Percentiles rank a stretch among this genome's conserved stretches.
These are phyloP conservation scores for Brassica cretica DNA, from an alignment of 345 rosid species.

Conservation along the genomic window DNA sequence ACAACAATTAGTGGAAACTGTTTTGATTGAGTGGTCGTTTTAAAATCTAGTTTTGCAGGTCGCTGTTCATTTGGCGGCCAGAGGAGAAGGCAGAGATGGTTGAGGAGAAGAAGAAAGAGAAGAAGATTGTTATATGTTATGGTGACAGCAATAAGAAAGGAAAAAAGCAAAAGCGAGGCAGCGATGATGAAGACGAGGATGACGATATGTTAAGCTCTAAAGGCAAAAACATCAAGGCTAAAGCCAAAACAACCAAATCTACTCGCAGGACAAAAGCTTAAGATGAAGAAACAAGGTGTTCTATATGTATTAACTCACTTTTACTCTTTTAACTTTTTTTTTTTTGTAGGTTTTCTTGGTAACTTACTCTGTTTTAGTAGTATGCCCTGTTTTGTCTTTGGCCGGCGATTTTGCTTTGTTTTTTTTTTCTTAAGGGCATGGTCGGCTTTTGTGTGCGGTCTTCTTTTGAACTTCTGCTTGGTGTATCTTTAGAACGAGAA, in stretches of 20 bases:
- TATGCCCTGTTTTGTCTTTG: conserved; percentile 18
- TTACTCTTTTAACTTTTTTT: not conserved
- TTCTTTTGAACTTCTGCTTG: not conserved
- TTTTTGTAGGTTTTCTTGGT: not conserved
- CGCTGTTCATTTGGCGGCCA: conserved; percentile 91
- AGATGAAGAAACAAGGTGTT: conserved; percentile 1
- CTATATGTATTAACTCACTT: not conserved
- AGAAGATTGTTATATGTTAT: conserved; percentile 57
- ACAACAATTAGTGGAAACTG: not conserved
- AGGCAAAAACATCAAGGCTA: conserved; percentile 51
- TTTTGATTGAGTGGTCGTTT: conserved; percentile 1
- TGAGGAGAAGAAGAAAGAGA: conserved; percentile 57
- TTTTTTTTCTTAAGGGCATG: conserved; percentile 9
- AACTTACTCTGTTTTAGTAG: conserved; percentile 7
- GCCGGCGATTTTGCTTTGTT: conserved; percentile 19
- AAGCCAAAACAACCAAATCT: conserved; percentile 35
- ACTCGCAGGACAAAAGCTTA: conserved; percentile 44
- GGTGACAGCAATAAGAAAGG: conserved; percentile 57
- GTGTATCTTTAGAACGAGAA: not conserved
- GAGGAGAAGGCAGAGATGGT: conserved; percentile 50
- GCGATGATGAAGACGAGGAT: conserved; percentile 60
- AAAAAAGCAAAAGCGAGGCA: conserved; percentile 46
- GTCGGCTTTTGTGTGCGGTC: conserved; percentile 10
- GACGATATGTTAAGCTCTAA: conserved; percentile 51
- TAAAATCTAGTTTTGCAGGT: conserved; percentile 45